Percentiles rank a stretch among this genome's conserved stretches.
phyloP scores from a whole-genome alignment of 805 yeast species.

The Teunomyces kruisii region DNA sequence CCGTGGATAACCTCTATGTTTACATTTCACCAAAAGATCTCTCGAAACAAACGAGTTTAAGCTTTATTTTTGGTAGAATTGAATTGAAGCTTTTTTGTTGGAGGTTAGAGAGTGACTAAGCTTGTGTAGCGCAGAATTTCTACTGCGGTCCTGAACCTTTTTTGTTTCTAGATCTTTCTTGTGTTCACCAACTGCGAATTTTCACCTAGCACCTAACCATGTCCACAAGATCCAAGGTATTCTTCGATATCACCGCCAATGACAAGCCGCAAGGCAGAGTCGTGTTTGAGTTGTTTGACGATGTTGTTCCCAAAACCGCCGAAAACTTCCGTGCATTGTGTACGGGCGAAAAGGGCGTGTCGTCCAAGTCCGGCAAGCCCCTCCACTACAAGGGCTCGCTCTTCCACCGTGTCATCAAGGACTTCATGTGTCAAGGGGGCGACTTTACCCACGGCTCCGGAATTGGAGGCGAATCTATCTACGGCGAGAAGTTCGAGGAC shows the following conservation, averaged over 20 bases:
- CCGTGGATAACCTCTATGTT: too few relatives aligned
- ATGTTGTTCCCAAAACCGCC: slow-evolving; percentile 82
- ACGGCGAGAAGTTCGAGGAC: slow-evolving; percentile 71
- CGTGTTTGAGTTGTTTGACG: slow-evolving; percentile 70
- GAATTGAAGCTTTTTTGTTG: not conserved
- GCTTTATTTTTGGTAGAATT: not conserved
- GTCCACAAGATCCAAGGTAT: slow-evolving; percentile 51
- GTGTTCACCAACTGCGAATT: not conserved
- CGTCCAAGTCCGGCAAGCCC: slow-evolving; percentile 59
- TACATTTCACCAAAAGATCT: too few relatives aligned
- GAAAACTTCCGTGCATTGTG: slow-evolving; percentile 88
- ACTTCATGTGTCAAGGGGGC: slow-evolving; percentile 94
- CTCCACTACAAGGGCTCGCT: slow-evolving; percentile 76
- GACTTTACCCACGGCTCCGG: slow-evolving; percentile 54
- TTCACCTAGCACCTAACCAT: not conserved
- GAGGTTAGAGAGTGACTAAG: too few relatives aligned
- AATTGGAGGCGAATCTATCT: slow-evolving; percentile 45
- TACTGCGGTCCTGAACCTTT: not conserved
- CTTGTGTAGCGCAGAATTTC: too few relatives aligned
- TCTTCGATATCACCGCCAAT: slow-evolving; percentile 76
- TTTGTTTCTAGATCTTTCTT: slow-evolving; percentile 1
- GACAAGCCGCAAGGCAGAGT: slow-evolving; percentile 70
- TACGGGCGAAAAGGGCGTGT: slow-evolving; percentile 78
- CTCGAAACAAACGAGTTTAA: too few relatives aligned
- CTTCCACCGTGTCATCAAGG: slow-evolving; percentile 90